Conservation (phyloP, 768 basidiomycete species). For the Pisolithus albus region DNA sequence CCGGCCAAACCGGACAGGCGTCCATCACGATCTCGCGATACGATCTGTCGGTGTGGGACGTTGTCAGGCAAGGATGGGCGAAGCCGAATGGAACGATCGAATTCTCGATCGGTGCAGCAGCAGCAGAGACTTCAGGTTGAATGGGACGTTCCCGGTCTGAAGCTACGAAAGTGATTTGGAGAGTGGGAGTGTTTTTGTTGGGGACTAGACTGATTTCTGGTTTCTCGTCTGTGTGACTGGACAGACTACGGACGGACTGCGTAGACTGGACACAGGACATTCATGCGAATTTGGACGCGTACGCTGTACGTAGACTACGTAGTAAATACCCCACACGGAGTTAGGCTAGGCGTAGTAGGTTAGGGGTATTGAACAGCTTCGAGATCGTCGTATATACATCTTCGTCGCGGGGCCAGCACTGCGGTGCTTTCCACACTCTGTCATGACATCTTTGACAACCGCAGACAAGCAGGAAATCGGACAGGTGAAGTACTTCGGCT, state of each 20-base stretch:
- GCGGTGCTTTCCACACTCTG: neutral
- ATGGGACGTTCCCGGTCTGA: constrained; percentile 26
- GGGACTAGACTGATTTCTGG: neutral
- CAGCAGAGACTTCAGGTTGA: constrained; percentile 54
- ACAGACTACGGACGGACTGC: no score
- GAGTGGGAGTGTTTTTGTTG: neutral
- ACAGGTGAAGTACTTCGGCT: constrained; percentile 25
- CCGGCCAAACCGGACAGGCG: constrained; percentile 41
- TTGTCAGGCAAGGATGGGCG: constrained; percentile 64
- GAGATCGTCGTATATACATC: no score
- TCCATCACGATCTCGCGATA: constrained; percentile 59
- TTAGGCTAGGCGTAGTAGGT: no score
- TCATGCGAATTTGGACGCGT: neutral
- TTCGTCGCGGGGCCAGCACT: no score
- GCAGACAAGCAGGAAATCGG: constrained; percentile 39
- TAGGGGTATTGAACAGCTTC: no score
- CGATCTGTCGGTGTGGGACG: constrained; percentile 74
- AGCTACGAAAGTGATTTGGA: neutral
- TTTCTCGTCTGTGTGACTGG: no score
- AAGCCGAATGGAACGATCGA: constrained; percentile 57
- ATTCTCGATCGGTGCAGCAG: constrained; percentile 64
- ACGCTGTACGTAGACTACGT: neutral
- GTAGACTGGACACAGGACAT: no score
- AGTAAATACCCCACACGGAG: no score
- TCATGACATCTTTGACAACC: constrained; percentile 28